Conservation (phyloP, 2,329 filamentous ascomycete genomes). For the Leptodontidium sp. region DNA sequence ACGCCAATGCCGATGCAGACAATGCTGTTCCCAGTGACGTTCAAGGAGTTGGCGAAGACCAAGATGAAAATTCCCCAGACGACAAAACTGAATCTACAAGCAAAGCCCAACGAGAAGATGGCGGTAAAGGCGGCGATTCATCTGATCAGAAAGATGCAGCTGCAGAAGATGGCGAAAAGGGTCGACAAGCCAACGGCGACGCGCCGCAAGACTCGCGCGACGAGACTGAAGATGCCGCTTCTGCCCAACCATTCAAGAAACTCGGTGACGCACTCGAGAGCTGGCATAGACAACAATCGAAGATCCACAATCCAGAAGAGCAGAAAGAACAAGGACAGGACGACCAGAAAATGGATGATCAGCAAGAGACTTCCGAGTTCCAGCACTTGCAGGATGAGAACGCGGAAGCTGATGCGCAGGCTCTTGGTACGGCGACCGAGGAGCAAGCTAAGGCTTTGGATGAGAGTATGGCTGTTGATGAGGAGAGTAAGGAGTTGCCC, state of each 20-base stretch:
- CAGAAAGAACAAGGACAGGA: conserved; percentile 55
- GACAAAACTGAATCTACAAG: conserved; percentile 66
- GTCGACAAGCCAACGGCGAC: conserved; percentile 53
- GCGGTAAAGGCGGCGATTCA: conserved; percentile 69
- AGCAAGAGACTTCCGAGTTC: conserved; percentile 86
- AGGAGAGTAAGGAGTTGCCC: conserved; percentile 67
- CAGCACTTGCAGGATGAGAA: conserved; percentile 91
- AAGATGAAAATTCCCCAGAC: conserved; percentile 70
- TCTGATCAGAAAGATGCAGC: conserved; percentile 69
- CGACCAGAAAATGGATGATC: conserved; percentile 50
- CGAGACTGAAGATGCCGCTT: conserved; percentile 51
- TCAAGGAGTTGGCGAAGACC: conserved; percentile 70
- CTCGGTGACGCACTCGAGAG: conserved; percentile 90
- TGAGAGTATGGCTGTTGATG: conserved; percentile 86
- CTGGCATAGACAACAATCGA: conserved; percentile 88
- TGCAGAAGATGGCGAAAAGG: conserved; percentile 68
- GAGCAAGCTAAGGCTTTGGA: conserved; percentile 88
- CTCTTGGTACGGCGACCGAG: conserved; percentile 85
- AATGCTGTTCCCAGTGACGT: conserved; percentile 70
- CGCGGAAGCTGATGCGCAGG: conserved; percentile 84
- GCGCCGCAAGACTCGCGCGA: conserved; percentile 48
- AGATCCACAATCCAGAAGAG: conserved; percentile 70
- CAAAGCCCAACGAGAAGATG: conserved; percentile 71
- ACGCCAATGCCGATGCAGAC: conserved; percentile 63
- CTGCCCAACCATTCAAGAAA: conserved; percentile 86